These are phyloP conservation scores for Vitis hybrid DNA, from an alignment of 177 flowering plant genomes.

Conservation along the genomic window DNA sequence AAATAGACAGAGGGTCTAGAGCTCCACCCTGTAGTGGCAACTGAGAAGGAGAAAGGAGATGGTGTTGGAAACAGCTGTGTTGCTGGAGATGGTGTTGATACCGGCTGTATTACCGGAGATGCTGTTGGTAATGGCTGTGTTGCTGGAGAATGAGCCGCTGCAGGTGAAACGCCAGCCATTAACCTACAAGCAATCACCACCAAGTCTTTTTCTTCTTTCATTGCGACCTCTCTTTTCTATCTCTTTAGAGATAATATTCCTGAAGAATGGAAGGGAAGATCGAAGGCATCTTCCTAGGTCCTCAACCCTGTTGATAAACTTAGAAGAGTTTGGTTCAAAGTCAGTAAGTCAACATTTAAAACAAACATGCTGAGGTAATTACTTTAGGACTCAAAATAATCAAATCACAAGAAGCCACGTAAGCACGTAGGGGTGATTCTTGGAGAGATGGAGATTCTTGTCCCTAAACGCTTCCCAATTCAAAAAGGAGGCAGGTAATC, in stretches of 20 bases:
- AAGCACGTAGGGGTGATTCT: background rate
- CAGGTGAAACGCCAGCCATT: conserved; percentile 32
- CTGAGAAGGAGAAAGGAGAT: conserved; percentile 34
- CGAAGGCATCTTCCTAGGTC: background rate
- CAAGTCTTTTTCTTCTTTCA: conserved; percentile 8
- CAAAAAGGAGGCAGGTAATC: background rate
- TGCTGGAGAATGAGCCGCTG: conserved; percentile 16
- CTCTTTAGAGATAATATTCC: background rate
- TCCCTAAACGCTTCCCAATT: background rate
- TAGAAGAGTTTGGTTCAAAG: background rate
- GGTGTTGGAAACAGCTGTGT: conserved; percentile 13
- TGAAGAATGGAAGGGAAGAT: background rate
- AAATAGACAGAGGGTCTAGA: conserved; percentile 27
- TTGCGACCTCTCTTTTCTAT: background rate
- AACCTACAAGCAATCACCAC: conserved; percentile 1
- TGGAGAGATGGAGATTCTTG: too few species aligned
- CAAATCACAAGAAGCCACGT: conserved; percentile 3
- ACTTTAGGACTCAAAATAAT: background rate
- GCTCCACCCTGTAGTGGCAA: conserved; percentile 37
- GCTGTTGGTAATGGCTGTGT: conserved; percentile 12
- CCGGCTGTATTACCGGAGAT: too few species aligned
- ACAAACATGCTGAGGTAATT: background rate
- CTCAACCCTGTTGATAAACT: background rate
- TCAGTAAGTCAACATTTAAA: background rate
- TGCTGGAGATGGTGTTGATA: conserved; percentile 7